Percentiles rank a stretch among this genome's conserved stretches.
phyloP scores from a whole-genome alignment of 2,329 filamentous ascomycete species.

The Sordariomycetes sp. region DNA sequence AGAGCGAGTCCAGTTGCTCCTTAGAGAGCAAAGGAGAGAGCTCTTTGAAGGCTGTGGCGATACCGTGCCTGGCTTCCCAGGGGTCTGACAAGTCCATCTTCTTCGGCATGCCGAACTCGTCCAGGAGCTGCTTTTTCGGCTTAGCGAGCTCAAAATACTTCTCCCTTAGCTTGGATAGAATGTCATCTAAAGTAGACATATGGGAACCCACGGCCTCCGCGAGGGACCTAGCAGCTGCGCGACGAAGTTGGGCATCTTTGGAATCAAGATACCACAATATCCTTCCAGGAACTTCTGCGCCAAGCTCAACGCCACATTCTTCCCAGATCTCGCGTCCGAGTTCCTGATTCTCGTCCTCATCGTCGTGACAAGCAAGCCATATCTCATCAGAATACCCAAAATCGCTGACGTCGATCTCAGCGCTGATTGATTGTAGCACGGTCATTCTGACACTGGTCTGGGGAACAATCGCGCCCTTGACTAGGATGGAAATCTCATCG shows the following conservation, averaged over 20 bases:
- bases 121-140: conserved; percentile 72
- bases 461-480: conserved; percentile 69
- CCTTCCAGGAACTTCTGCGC: conserved; percentile 52
- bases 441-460: conserved; percentile 74
- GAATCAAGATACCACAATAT: conserved; percentile 74
- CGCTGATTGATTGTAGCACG: conserved; percentile 80
- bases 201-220: conserved; percentile 62
- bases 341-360: conserved; percentile 77
- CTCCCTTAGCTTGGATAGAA: conserved; percentile 57
- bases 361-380: conserved; percentile 89
- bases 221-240: conserved; percentile 73
- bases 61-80: conserved; percentile 86
- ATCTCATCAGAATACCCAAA: conserved; percentile 80
- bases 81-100: conserved; percentile 82
- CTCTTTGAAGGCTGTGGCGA: conserved; percentile 79
- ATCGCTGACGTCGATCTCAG: conserved; percentile 86
- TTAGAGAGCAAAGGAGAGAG: conserved; percentile 63
- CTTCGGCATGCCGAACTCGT: conserved; percentile 89
- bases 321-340: conserved; percentile 88
- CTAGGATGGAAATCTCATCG: conserved; percentile 66
- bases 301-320: conserved; percentile 72
- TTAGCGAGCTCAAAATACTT: conserved; percentile 74
- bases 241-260: conserved; percentile 71
- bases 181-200: conserved; percentile 46
- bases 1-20: conserved; percentile 63